These are phyloP conservation scores for Penicillium maclennaniae DNA, from an alignment of 495 filamentous ascomycete genomes.

Conservation along the genomic window DNA sequence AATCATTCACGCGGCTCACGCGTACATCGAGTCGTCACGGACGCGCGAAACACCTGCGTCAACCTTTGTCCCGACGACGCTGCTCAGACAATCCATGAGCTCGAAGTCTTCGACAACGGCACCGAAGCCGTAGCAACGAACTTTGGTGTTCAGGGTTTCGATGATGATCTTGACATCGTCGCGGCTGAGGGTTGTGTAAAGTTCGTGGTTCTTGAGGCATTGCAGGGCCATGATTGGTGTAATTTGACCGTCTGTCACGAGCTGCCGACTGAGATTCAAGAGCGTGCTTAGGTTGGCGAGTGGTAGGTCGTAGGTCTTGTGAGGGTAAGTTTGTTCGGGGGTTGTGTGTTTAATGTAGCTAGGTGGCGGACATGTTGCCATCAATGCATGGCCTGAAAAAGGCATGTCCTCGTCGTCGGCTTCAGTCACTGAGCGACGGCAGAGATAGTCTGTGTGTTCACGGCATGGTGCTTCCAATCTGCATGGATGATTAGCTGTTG, in stretches of 20 bases:
- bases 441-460: constrained; percentile 77
- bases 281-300: constrained; percentile 73
- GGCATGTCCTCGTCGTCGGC: constrained; percentile 48
- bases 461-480: constrained; percentile 95
- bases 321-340: constrained; percentile 37
- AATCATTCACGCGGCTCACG: constrained; percentile 10
- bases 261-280: constrained; percentile 75
- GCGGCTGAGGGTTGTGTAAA: constrained; percentile 57
- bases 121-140: constrained; percentile 90
- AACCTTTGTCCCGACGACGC: constrained; percentile 62
- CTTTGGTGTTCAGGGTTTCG: constrained; percentile 69
- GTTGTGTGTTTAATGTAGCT: constrained; percentile 45
- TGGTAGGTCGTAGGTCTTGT: constrained; percentile 51
- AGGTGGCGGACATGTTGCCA: constrained; percentile 79
- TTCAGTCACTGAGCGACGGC: constrained; percentile 44
- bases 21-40: constrained; percentile 38
- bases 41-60: constrained; percentile 36
- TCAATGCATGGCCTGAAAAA: constrained; percentile 78
- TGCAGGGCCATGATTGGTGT: constrained; percentile 97
- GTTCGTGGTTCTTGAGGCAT: constrained; percentile 67
- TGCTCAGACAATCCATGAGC: constrained; percentile 77
- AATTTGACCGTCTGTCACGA: constrained; percentile 88
- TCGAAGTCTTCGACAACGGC: constrained; percentile 76
- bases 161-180: constrained; percentile 72
- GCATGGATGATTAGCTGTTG: constrained; percentile 20